Conservation (phyloP, 2,329 filamentous ascomycete genomes). For the Zasmidium angulare region DNA sequence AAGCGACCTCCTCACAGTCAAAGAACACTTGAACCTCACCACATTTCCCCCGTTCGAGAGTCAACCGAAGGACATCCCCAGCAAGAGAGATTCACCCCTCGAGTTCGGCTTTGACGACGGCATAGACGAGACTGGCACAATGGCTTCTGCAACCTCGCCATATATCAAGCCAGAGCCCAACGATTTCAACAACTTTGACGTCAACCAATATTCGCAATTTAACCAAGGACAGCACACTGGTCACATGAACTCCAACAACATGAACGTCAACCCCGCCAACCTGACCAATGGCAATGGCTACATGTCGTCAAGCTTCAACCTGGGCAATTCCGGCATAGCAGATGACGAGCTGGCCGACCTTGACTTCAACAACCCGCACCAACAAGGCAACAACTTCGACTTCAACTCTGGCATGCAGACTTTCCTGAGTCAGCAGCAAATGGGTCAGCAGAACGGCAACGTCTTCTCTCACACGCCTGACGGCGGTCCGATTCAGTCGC, state of each 20-base stretch:
- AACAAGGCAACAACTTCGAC: slow-evolving; percentile 33
- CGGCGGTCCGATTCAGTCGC: slow-evolving; percentile 86
- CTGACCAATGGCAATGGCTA: slow-evolving; percentile 62
- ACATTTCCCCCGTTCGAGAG: slow-evolving; percentile 36
- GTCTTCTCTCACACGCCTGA: slow-evolving; percentile 91
- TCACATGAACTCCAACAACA: slow-evolving; percentile 43
- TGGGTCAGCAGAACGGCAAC: slow-evolving; percentile 62
- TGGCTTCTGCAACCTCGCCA: slow-evolving; percentile 58
- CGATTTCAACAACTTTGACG: slow-evolving; percentile 57
- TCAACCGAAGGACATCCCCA: slow-evolving; percentile 22
- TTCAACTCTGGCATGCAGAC: slow-evolving; percentile 53
- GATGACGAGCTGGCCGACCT: slow-evolving; percentile 88
- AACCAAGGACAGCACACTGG: slow-evolving; percentile 21
- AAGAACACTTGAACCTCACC: slow-evolving; percentile 27
- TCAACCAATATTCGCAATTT: slow-evolving; percentile 37
- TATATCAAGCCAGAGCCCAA: slow-evolving; percentile 68
- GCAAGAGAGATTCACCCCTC: slow-evolving; percentile 37
- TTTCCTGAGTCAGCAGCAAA: slow-evolving; percentile 49
- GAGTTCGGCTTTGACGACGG: slow-evolving; percentile 34
- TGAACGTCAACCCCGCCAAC: slow-evolving; percentile 77
- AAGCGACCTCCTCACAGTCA: slow-evolving; percentile 14
- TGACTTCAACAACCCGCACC: slow-evolving; percentile 38
- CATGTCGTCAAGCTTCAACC: slow-evolving; percentile 67
- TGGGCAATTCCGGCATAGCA: slow-evolving; percentile 74
- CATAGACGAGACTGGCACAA: slow-evolving; percentile 35